Percentiles rank a stretch among this genome's conserved stretches.
These are phyloP conservation scores for Stachybotrys chartarum DNA, from an alignment of 2,329 filamentous ascomycete genomes.

Conservation along the genomic window DNA sequence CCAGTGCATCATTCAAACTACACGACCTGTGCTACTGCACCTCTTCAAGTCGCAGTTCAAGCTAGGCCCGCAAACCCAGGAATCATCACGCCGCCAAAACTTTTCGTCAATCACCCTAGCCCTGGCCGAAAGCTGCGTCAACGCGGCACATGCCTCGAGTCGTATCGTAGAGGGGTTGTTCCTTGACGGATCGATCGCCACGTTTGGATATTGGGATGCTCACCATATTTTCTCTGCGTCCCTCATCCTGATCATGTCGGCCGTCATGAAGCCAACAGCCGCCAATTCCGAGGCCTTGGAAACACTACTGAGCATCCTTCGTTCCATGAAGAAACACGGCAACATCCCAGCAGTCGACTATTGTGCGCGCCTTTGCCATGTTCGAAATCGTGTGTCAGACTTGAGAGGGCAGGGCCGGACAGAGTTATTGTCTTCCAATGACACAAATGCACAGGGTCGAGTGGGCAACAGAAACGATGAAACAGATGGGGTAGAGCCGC, in stretches of 20 bases:
- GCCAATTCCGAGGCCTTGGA: slow-evolving; percentile 18
- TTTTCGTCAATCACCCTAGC: slow-evolving; percentile 22
- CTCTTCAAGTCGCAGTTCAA: slow-evolving; percentile 22
- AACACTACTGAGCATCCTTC: slow-evolving; percentile 17
- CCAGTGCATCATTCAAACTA: slow-evolving; percentile 27
- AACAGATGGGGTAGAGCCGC: background rate
- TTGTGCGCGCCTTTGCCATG: slow-evolving; percentile 18
- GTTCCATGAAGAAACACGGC: slow-evolving; percentile 19
- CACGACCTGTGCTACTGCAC: slow-evolving; percentile 18
- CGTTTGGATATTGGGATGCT: slow-evolving; percentile 24
- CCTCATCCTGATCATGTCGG: slow-evolving; percentile 22
- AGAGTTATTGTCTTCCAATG: background rate
- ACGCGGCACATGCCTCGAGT: slow-evolving; percentile 18
- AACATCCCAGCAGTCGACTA: slow-evolving; percentile 21
- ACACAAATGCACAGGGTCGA: background rate
- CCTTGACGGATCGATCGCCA: slow-evolving; percentile 14
- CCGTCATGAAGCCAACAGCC: slow-evolving; percentile 18
- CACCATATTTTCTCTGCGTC: slow-evolving; percentile 24
- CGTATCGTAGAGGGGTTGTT: slow-evolving; percentile 17
- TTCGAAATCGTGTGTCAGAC: slow-evolving; percentile 10
- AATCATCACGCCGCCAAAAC: slow-evolving; percentile 6
- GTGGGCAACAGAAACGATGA: background rate
- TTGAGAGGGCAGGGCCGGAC: slow-evolving; percentile 8
- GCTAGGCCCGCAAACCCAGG: slow-evolving; percentile 5
- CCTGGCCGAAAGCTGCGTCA: slow-evolving; percentile 23